Evolutionary conservation across 768 basidiomycete species (phyloP), one percentile per base, ranked within the genome.

Genomic region (Pleurotus giganteus): DNA sequence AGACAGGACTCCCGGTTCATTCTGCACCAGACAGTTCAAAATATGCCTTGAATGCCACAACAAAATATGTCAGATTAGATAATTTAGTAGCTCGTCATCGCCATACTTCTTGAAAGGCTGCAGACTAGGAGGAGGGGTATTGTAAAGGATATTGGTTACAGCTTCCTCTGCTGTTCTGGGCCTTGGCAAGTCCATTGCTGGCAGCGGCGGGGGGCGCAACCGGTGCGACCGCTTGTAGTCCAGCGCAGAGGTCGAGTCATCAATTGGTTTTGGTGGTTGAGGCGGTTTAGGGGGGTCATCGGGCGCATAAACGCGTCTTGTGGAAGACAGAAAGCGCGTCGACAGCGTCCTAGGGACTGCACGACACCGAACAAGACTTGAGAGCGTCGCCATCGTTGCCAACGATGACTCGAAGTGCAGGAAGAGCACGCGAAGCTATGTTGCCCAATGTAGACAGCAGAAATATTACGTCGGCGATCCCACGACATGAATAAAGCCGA

Each of bases 1-100:
- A 26, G 96, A 97, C 11, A 99, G 82, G n/a, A 99, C 97, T 65
- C 97, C 97, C 2, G 97, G 97, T 73, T 99, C 97, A 68, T 99
- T 98, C 72, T 99, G 97, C 3, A 98, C 97, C 57, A 99, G 85
- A 70, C 95, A 98, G 74, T 99, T 98, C 58, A 98, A 81, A 55
- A 95, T 83, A 66, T 98, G 96, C 69, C 94, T 98, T 63, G 43
- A 58, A 57, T 27, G 55, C 53, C 51, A 50, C 53, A 44, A 50
- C 58, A 56, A 52, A 61, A 41, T 34, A 54, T 45, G 42, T 42
- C 43, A 45, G 47, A 43, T 42, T 27, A 44, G 24, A 26, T 45
- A 17, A 9, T 24, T 9, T 19, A n/a, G 39, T 31, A 51, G 54
- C 28, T 8, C n/a, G n/a, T 56, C n/a, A 28, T 27, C 29, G 29